Evolutionary conservation across 768 basidiomycete species (phyloP).

Genomic region (Mycena metata): DNA sequence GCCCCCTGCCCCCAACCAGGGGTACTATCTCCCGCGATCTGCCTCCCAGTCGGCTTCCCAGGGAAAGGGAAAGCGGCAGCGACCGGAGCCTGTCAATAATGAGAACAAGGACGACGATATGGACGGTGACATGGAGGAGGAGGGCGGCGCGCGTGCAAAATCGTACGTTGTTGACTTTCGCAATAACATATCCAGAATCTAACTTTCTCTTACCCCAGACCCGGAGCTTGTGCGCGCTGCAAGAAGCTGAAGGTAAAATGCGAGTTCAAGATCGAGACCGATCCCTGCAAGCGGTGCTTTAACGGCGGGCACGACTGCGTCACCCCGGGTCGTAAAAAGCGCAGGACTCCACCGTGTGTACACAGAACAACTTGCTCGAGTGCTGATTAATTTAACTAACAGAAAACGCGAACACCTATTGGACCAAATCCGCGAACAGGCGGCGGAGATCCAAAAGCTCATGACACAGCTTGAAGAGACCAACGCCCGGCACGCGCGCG

Average conservation of each 20-base stretch:
- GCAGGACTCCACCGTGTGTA: constrained; percentile 81
- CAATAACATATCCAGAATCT: constrained; percentile 1
- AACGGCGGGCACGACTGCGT: constrained; percentile 80
- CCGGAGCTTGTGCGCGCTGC: constrained; percentile 80
- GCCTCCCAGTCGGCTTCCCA: constrained; percentile 41
- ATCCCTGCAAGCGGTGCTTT: constrained; percentile 82
- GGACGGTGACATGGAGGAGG: constrained; percentile 53
- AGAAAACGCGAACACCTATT: constrained; percentile 89
- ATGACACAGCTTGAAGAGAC: constrained; percentile 75
- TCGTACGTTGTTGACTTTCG: constrained; percentile 50
- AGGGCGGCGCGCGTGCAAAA: constrained; percentile 58
- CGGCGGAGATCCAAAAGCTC: constrained; percentile 76
- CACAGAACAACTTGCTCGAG: neutral
- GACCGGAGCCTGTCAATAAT: constrained; percentile 46
- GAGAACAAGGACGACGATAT: constrained; percentile 54
- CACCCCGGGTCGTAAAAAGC: constrained; percentile 88
- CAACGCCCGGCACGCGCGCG: constrained; percentile 45
- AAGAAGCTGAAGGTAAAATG: constrained; percentile 80
- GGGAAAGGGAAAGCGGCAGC: constrained; percentile 54
- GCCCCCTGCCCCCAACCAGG: constrained; percentile 10
- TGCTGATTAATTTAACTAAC: constrained; percentile 24
- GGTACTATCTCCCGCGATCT: constrained; percentile 38
- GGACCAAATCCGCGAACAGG: constrained; percentile 81
- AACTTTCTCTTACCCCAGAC: constrained; percentile 44
- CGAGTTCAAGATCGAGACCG: constrained; percentile 78